phyloP scores from a whole-genome alignment of 1,139 yeast genomes.

The Ogataea hybrid region DNA sequence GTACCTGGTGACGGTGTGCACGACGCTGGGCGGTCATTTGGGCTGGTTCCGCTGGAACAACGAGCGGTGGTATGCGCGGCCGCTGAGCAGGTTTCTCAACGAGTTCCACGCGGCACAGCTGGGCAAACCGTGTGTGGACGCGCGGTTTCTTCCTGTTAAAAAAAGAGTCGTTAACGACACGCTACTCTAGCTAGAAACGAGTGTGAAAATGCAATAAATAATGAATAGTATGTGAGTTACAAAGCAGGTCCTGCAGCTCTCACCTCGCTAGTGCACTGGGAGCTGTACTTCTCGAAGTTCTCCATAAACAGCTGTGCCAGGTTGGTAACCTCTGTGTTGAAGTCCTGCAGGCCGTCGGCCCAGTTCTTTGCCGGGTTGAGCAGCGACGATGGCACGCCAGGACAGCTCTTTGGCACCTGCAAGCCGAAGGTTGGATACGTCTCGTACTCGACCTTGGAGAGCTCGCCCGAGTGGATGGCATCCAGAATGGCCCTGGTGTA shows the following conservation, averaged over 20 bases:
- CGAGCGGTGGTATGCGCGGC: slow-evolving; percentile 54
- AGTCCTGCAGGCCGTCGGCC: slow-evolving; percentile 69
- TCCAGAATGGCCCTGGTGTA: slow-evolving; percentile 97
- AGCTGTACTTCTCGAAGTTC: slow-evolving; percentile 83
- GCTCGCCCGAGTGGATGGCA: slow-evolving; percentile 90
- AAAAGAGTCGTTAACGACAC: slow-evolving; percentile 17
- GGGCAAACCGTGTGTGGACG: slow-evolving; percentile 4
- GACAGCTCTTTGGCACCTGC: slow-evolving; percentile 78
- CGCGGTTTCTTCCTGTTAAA: slow-evolving; percentile 13
- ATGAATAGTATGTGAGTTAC: slow-evolving; percentile 16
- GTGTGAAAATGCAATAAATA: neutral
- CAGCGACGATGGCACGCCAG: slow-evolving; percentile 79
- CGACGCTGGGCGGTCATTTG: slow-evolving; percentile 86
- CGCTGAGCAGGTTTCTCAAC: slow-evolving; percentile 35
- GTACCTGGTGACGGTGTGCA: slow-evolving; percentile 59
- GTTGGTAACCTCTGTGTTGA: slow-evolving; percentile 64
- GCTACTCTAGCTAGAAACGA: slow-evolving; percentile 5
- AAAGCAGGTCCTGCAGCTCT: slow-evolving; percentile 85
- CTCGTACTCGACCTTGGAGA: slow-evolving; percentile 79
- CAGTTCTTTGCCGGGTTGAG: slow-evolving; percentile 88
- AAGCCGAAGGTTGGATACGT: slow-evolving; percentile 84
- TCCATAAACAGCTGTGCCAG: slow-evolving; percentile 79
- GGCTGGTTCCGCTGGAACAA: slow-evolving; percentile 56
- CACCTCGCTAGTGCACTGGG: slow-evolving; percentile 83
- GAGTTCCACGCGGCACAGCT: slow-evolving; percentile 27